Evolutionary conservation across 345 rosid genomes (phyloP).

Genomic region (Camelina hispida): DNA sequence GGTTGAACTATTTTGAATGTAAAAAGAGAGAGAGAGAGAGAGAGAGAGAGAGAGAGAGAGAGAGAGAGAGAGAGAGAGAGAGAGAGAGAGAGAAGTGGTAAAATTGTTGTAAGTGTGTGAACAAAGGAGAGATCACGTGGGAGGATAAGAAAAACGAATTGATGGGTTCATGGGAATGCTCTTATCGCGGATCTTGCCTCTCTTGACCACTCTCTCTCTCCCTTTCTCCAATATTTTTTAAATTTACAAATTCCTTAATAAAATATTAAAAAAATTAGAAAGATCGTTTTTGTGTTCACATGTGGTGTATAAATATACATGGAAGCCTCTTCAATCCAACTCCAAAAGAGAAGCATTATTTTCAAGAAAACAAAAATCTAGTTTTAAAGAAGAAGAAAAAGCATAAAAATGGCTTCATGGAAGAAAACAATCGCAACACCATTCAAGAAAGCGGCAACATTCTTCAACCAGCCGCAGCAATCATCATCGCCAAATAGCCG

Average conservation of each 20-base stretch:
- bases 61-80: no score
- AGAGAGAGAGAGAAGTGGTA: not conserved
- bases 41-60: no score
- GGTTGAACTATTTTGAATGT: constrained; percentile 2
- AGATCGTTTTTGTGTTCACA: constrained; percentile 38
- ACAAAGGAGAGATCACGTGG: constrained; percentile 45
- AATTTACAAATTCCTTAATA: not conserved
- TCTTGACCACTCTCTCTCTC: constrained; percentile 34
- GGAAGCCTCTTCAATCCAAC: constrained; percentile 30
- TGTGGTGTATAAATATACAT: constrained; percentile 42
- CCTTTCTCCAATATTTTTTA: constrained; percentile 11
- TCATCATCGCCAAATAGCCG: constrained; percentile 41
- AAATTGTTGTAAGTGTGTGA: constrained; percentile 29
- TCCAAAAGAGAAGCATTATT: constrained; percentile 17
- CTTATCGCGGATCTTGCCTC: constrained; percentile 87
- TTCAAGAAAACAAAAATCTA: not conserved
- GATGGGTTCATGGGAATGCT: constrained; percentile 59
- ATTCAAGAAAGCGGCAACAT: constrained; percentile 80
- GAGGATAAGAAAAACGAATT: constrained; percentile 44
- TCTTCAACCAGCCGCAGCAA: constrained; percentile 69
- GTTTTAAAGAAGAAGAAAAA: not conserved
- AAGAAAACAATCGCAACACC: constrained; percentile 82
- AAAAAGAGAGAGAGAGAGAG: no score
- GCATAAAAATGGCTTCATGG: constrained; percentile 69
- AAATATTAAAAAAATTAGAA: not conserved